These are phyloP conservation scores for Phytophthora pisi DNA, from an alignment of 352 stramenopile species.

Conservation along the genomic window DNA sequence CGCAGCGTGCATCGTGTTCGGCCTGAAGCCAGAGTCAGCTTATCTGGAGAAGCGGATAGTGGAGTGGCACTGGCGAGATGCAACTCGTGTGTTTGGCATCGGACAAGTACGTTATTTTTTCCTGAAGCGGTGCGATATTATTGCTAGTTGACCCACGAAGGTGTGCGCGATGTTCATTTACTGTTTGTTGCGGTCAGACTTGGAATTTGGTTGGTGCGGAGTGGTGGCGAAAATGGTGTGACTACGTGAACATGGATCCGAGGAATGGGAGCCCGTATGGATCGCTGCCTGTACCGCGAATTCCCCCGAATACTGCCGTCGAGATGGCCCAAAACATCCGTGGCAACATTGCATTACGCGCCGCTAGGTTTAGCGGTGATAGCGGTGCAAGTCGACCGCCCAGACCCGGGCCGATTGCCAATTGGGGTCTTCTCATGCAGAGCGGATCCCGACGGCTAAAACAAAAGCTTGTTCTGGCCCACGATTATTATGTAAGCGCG, in stretches of 20 bases:
- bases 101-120: constrained; percentile 50
- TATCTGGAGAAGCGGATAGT: constrained; percentile 76
- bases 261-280: constrained; percentile 69
- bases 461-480: constrained; percentile 68
- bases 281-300: constrained; percentile 54
- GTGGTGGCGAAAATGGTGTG: constrained; percentile 86
- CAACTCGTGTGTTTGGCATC: constrained; percentile 45
- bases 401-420: constrained; percentile 78
- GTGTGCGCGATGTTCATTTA: constrained; percentile 15
- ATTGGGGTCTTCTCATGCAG: constrained; percentile 78
- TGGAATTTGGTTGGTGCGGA: constrained; percentile 78
- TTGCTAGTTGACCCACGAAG: constrained; percentile 40
- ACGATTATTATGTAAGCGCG: constrained; percentile 80
- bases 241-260: constrained; percentile 68
- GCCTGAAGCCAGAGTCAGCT: constrained; percentile 71
- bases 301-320: constrained; percentile 49
- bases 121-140: constrained; percentile 3
- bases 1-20: constrained; percentile 75
- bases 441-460: constrained; percentile 79
- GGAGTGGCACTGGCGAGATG: constrained; percentile 74
- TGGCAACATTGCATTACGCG: constrained; percentile 32
- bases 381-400: constrained; percentile 15
- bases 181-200: constrained; percentile 38
- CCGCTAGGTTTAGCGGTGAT: constrained; percentile 28
- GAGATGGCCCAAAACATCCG: constrained; percentile 39